Base-by-base conservation (phyloP, 2,329 filamentous ascomycete genomes). In the Hymenoscyphus albidus region DNA sequence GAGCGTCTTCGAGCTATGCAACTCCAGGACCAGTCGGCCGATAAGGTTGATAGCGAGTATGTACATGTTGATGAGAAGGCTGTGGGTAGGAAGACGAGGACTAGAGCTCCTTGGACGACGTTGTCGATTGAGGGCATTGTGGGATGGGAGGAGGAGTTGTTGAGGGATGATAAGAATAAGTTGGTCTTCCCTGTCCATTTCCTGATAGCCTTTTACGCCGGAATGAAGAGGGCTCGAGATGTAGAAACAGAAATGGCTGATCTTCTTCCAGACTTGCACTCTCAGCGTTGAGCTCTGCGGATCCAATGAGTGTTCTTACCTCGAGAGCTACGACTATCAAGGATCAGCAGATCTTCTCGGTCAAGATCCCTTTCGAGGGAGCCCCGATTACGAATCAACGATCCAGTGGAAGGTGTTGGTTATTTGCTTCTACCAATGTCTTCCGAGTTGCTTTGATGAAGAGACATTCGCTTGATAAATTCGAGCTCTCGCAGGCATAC, bases 361-460 rank as follows among this genome's bases (percentile, higher is more conserved):
- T 93, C 75, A 87, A 87, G 76, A 93, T 96, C 66, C 90, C 92
- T 0, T 83, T 91, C 62, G 92, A 96, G 76, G 93, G 92, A 59
- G 83, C 82, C 0, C 93, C 93, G 0, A 88, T 96, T 67, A 96
- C 93, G 0, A 93, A 96, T 76, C 92, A 97, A 79, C 83, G 88
- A 40, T 85, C 85, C 7, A 93, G 89, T 1, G 93, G 92, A 7
- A 84, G 93, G 68, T 97, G 93, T 81, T 97, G 93, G 93, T 85
- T 96, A 68, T 97, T 97, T 71, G 93, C 93, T 0, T 87, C 90
- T 4, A 95, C 91, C n/a, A 96, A 96, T 71, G 88, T 96, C 63
- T 95, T 96, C 78, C 89, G 93, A 35, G 84, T 96, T n/a, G 89
- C 92, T 0, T 81, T 96, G 58, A 94, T 95, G 89, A 89, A 91